phyloP scores from a whole-genome alignment of 1,284 basidiomycete species.

The Somion occarium region DNA sequence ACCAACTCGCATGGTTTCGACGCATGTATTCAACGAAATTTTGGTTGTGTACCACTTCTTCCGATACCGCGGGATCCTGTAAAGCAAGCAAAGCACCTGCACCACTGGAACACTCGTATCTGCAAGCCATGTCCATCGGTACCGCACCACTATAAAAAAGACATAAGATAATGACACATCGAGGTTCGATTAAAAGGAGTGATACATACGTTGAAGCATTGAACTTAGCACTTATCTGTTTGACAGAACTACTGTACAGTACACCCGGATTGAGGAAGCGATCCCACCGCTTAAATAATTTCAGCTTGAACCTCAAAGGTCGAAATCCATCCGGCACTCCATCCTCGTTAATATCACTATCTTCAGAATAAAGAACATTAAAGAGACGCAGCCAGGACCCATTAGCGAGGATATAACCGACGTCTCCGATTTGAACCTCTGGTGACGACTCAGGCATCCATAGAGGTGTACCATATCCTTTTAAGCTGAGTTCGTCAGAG shows the following conservation, averaged over 20 bases:
- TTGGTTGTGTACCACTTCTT: constrained; percentile 3
- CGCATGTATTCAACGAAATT: constrained; percentile 11
- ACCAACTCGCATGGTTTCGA: constrained; percentile 9
- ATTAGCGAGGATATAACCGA: constrained; percentile 15
- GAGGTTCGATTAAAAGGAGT: too few species aligned
- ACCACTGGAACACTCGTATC: constrained; percentile 7
- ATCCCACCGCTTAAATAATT: background rate
- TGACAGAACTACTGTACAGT: too few species aligned
- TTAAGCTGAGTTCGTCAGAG: constrained; percentile 12
- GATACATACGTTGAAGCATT: too few species aligned
- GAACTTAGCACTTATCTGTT: too few species aligned
- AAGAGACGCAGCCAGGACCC: constrained; percentile 19
- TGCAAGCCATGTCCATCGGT: background rate
- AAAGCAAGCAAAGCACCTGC: constrained; percentile 12
- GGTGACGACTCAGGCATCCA: constrained; percentile 17
- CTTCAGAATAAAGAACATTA: constrained; percentile 8
- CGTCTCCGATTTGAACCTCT: constrained; percentile 19
- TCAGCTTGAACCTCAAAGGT: constrained; percentile 5
- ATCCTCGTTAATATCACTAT: constrained; percentile 4
- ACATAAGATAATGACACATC: background rate
- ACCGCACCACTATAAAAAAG: background rate
- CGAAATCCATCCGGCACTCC: constrained; percentile 9
- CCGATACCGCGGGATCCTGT: background rate
- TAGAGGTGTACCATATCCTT: constrained; percentile 18
- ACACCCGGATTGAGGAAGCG: background rate